phyloP scores from a whole-genome alignment of 257 asterid genomes.

The Jasminum sambac region DNA sequence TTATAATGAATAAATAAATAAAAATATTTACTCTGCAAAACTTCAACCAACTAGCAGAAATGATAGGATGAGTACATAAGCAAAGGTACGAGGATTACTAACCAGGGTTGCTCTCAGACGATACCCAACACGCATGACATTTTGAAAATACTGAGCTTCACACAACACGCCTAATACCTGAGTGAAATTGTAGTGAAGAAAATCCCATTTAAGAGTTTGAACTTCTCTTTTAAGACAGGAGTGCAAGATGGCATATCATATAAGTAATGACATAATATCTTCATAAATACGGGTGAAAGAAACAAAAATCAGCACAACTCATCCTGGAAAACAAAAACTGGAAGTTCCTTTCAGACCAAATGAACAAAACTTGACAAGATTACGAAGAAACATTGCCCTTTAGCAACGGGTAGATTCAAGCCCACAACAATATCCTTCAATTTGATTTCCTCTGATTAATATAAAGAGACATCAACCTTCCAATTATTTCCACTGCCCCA shows the following conservation, averaged over 20 bases:
- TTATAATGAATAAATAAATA: background rate
- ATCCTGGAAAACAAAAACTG: slow-evolving; percentile 15
- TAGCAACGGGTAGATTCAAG: background rate
- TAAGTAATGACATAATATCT: slow-evolving; percentile 1
- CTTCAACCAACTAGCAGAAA: slow-evolving; percentile 5
- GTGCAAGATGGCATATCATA: slow-evolving; percentile 20
- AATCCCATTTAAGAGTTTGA: background rate
- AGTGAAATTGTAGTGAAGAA: slow-evolving; percentile 19
- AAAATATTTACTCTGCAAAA: background rate
- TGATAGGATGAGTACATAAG: slow-evolving; percentile 6
- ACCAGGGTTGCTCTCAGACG: slow-evolving; percentile 93
- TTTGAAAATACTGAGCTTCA: slow-evolving; percentile 96
- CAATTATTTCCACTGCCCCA: background rate
- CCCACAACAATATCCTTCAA: background rate
- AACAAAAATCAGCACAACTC: background rate
- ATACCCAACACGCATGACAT: slow-evolving; percentile 96
- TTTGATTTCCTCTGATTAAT: background rate
- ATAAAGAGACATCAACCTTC: background rate
- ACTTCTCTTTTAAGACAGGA: background rate
- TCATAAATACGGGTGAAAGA: slow-evolving; percentile 5
- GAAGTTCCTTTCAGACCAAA: background rate
- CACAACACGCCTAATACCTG: slow-evolving; percentile 85
- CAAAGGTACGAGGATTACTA: slow-evolving; percentile 31
- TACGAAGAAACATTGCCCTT: slow-evolving; percentile 1
- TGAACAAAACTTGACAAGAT: background rate